These are phyloP conservation scores for Luvunga scandens DNA, from an alignment of 345 rosid species.

Conservation along the genomic window DNA sequence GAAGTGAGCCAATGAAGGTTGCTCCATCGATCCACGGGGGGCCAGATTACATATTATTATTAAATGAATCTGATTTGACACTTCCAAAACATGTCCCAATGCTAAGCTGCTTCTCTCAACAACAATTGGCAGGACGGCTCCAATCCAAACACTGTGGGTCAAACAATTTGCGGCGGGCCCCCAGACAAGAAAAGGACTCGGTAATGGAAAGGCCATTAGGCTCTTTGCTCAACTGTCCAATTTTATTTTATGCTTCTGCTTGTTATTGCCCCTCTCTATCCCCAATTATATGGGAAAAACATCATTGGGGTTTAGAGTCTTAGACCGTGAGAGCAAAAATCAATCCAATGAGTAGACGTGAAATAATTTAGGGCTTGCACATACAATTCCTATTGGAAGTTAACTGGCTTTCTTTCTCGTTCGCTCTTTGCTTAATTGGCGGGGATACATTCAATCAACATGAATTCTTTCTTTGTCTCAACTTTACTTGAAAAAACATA, in stretches of 20 bases:
- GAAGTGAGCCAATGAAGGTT: background rate
- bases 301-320: background rate
- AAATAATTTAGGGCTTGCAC: background rate
- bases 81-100: background rate
- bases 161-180: conserved; percentile 9
- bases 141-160: conserved; percentile 15
- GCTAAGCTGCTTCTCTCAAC: background rate
- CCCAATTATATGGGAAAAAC: conserved; percentile 19
- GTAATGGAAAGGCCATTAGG: background rate
- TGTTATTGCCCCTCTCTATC: background rate
- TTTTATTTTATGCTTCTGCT: background rate
- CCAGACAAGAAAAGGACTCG: conserved; percentile 9
- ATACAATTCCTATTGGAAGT: background rate
- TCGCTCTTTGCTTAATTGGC: background rate
- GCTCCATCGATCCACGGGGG: background rate
- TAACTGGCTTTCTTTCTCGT: too few relatives aligned
- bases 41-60: too few relatives aligned
- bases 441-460: background rate
- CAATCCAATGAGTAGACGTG: background rate
- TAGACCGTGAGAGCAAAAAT: background rate
- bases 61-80: background rate
- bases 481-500: background rate
- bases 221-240: background rate
- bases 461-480: too few relatives aligned
- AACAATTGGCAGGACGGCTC: conserved; percentile 23